phyloP scores from a whole-genome alignment of 768 basidiomycete genomes.

The Auricularia sp. region DNA sequence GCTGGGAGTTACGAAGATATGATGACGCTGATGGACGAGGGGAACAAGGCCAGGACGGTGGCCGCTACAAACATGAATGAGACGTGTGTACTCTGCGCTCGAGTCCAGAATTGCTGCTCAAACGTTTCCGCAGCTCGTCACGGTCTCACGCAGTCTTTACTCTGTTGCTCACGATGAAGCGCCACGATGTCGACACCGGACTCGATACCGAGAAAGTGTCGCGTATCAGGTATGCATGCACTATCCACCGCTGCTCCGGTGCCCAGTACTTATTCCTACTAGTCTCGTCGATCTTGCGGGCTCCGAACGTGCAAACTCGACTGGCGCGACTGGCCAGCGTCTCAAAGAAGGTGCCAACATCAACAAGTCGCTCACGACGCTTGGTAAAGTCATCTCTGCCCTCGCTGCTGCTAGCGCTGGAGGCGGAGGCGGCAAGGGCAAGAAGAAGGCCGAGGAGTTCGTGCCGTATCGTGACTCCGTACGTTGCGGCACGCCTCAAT shows the following conservation, averaged over 20 bases:
- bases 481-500: constrained; percentile 15
- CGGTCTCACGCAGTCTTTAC: constrained; percentile 99
- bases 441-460: constrained; percentile 86
- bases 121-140: constrained; percentile 50
- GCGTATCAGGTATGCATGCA: constrained; percentile 63
- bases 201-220: constrained; percentile 98
- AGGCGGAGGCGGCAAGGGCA: constrained; percentile 48
- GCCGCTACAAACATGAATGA: constrained; percentile 99
- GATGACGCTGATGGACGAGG: constrained; percentile 99
- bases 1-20: constrained; percentile 91
- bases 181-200: constrained; percentile 71
- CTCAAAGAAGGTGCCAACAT: constrained; percentile 98
- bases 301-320: constrained; percentile 93
- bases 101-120: not conserved
- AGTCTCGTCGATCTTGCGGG: constrained; percentile 94
- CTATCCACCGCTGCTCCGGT: too few relatives aligned
- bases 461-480: constrained; percentile 97
- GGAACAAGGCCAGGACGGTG: constrained; percentile 96
- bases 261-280: constrained; percentile 1
- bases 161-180: constrained; percentile 85
- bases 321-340: constrained; percentile 91
- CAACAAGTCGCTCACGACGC: constrained; percentile 95
- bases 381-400: constrained; percentile 93
- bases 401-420: constrained; percentile 63
- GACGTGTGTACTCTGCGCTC: constrained; percentile 46